phyloP scores from a whole-genome alignment of 140 eudicot species.

The Oenanthe javanica region DNA sequence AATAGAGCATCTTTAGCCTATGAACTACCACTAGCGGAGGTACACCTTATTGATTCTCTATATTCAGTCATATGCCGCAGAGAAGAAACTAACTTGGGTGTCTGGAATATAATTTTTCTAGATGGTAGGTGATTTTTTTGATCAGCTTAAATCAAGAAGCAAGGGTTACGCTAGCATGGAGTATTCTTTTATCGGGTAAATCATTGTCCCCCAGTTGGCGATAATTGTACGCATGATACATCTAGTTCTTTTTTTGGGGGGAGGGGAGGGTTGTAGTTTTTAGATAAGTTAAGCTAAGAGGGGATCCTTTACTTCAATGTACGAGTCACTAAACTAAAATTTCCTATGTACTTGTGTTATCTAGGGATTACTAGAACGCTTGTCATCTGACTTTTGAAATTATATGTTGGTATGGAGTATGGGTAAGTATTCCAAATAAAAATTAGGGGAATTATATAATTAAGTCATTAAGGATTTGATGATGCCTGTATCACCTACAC shows the following conservation, averaged over 20 bases:
- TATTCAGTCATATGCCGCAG: background rate
- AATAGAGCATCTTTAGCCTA: constrained; percentile 73
- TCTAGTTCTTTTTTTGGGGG: background rate
- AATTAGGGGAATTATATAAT: background rate
- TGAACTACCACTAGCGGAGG: constrained; percentile 97
- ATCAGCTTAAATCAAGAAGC: constrained; percentile 96
- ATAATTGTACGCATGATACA: background rate
- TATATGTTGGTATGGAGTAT: background rate
- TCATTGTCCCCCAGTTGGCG: background rate
- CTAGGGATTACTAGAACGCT: background rate
- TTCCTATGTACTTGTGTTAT: background rate
- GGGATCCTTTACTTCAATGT: background rate
- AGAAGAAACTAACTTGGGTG: background rate
- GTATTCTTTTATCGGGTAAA: constrained; percentile 79
- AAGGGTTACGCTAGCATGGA: constrained; percentile 99
- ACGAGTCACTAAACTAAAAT: background rate
- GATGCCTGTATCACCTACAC: background rate
- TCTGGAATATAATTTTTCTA: constrained; percentile 25
- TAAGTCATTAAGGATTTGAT: background rate
- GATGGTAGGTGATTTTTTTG: constrained; percentile 99
- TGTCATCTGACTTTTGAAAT: background rate
- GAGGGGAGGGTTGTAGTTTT: background rate
- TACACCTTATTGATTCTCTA: constrained; percentile 4
- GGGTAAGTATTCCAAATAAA: background rate
- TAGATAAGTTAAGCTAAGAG: background rate